Evolutionary conservation across 306 rosid species (phyloP), one percentile per base, ranked within the genome.

Genomic region (Hippophae rhamnoides): DNA sequence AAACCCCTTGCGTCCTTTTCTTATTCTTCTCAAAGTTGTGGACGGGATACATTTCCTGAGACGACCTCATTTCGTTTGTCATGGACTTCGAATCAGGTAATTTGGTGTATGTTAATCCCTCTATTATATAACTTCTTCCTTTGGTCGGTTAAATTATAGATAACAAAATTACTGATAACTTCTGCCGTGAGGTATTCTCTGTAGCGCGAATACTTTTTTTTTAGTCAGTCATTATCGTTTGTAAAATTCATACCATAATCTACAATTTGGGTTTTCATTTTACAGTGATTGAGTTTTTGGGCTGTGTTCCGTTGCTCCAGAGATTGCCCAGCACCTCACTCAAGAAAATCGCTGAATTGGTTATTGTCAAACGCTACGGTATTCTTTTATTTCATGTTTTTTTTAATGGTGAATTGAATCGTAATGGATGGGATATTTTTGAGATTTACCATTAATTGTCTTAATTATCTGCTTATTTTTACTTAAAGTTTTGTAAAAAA

Each of bases 261-360:
- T 55, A 47, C 13, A 9, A 9, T 31, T 23, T 47, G 13, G 10
- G 43, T 25, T 52, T 58, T 14, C 9, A 8, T 45, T 62, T 73
- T 81, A 69, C 82, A 92, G 98, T 92, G 62, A 70, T 75, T 9
- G 96, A 92, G 83, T 92, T 85, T 45, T 79, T 92, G 38, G 86
- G 86, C 23, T 67, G 76, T 50, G 93, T 92, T 82, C 89, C 95
- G 42, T 69, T 92, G 69, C 81, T 85, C 2, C 98, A 85, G 83
- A 79, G 80, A 69, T 89, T 92, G 47, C 98, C 98, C 43, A 64
- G 79, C 66, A 75, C 84, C 10, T 87, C 96, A 43, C 78, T 85
- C 9, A 80, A 52, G 77, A 89, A 64, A 64, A 77, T 92, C 6
- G 76, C 95, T 54, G 69, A 75, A 56, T 74, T 87, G 48, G 84